Evolutionary conservation across 805 yeast species (phyloP).

Genomic region (Candida manassasensis): DNA sequence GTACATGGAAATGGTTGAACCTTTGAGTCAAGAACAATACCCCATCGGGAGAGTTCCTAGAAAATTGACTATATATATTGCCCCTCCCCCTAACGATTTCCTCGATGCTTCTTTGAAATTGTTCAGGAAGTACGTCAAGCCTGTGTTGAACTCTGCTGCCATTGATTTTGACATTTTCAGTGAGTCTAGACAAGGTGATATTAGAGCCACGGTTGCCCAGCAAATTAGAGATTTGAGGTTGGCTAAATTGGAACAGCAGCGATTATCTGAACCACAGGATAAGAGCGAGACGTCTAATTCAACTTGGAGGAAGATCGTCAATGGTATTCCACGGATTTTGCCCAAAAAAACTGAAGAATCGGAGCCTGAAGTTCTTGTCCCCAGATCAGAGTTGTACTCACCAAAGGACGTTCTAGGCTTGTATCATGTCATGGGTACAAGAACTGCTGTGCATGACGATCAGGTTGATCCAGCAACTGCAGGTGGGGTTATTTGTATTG

Average conservation of each 20-base stretch:
- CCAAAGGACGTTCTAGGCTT: constrained; percentile 55
- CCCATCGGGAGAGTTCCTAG: constrained; percentile 56
- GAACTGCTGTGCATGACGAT: constrained; percentile 44
- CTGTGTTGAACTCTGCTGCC: constrained; percentile 78
- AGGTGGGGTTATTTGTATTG: constrained; percentile 89
- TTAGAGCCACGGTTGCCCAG: constrained; percentile 76
- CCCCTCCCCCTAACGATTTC: constrained; percentile 96
- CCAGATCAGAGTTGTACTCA: constrained; percentile 34
- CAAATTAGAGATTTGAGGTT: constrained; percentile 69
- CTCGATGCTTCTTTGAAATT: constrained; percentile 67
- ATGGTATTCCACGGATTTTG: constrained; percentile 16
- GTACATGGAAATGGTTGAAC: constrained; percentile 60
- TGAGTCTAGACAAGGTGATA: constrained; percentile 85
- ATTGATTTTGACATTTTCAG: constrained; percentile 75
- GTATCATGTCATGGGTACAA: constrained; percentile 30
- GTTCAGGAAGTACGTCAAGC: constrained; percentile 79
- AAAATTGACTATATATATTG: constrained; percentile 73
- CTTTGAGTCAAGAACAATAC: constrained; percentile 43
- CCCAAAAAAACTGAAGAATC: constrained; percentile 21
- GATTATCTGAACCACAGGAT: constrained; percentile 6
- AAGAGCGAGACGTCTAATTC: constrained; percentile 11
- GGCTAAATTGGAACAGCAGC: constrained; percentile 14
- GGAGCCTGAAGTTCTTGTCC: constrained; percentile 22
- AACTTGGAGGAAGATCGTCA: constrained; percentile 27
- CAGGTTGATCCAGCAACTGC: constrained; percentile 40